Percentiles rank a stretch among this genome's conserved stretches.
Evolutionary conservation across 164 flowering plant genomes (phyloP).

Genomic region (Pachysandra terminalis): DNA sequence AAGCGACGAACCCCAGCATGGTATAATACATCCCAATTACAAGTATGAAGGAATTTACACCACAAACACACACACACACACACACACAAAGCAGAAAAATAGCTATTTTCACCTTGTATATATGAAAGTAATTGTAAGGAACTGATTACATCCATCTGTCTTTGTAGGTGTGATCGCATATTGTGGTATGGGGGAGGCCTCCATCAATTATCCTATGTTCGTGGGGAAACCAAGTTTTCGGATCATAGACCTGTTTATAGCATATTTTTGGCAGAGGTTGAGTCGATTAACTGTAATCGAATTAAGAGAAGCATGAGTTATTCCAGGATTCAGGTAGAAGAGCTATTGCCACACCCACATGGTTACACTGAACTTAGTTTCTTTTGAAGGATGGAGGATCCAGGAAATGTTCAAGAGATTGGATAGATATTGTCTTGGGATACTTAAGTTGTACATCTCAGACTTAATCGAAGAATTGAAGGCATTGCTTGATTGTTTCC

Average conservation of each 20-base stretch:
- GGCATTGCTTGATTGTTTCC: not conserved
- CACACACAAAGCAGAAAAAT: not conserved
- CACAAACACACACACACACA: not conserved
- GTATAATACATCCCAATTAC: slow-evolving; percentile 26
- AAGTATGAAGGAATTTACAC: not conserved
- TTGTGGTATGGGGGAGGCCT: slow-evolving; percentile 86
- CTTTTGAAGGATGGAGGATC: slow-evolving; percentile 27
- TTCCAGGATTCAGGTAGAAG: slow-evolving; percentile 77
- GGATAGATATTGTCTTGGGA: not conserved
- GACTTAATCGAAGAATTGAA: not conserved
- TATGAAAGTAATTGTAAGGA: too few relatives aligned
- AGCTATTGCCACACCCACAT: slow-evolving; percentile 59
- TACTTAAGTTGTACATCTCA: not conserved
- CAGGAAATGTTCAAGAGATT: not conserved
- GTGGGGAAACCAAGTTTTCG: slow-evolving; percentile 83
- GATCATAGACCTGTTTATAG: slow-evolving; percentile 90
- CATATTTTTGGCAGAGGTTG: slow-evolving; percentile 71
- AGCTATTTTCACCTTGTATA: not conserved
- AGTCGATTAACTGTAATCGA: slow-evolving; percentile 46
- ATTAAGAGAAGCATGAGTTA: slow-evolving; percentile 62
- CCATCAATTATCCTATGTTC: slow-evolving; percentile 74
- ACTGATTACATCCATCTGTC: slow-evolving; percentile 7
- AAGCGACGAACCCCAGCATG: slow-evolving; percentile 95
- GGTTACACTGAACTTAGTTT: slow-evolving; percentile 52
- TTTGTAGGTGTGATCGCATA: slow-evolving; percentile 84